These are phyloP conservation scores for Claviceps arundinis DNA, from an alignment of 2,329 filamentous ascomycete species.

Conservation along the genomic window DNA sequence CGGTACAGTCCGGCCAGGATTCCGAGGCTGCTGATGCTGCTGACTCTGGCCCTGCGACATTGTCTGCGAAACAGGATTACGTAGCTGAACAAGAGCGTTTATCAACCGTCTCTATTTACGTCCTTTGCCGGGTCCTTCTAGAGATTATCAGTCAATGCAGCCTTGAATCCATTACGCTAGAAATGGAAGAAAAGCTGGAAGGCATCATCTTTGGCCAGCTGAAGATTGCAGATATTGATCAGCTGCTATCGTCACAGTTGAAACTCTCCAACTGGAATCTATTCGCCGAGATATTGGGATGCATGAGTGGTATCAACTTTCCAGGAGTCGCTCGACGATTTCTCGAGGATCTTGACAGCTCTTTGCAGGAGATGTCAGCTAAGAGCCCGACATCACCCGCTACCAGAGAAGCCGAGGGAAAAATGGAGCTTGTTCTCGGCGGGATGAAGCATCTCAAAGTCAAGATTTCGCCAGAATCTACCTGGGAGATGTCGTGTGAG, in stretches of 20 bases:
- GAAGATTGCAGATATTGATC: slow-evolving; percentile 74
- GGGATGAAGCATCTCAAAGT: slow-evolving; percentile 86
- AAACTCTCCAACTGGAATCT: slow-evolving; percentile 93
- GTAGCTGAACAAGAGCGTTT: slow-evolving; percentile 73
- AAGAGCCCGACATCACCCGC: slow-evolving; percentile 48
- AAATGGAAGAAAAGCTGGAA: slow-evolving; percentile 90
- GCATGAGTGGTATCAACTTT: slow-evolving; percentile 92
- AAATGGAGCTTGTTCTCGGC: slow-evolving; percentile 73
- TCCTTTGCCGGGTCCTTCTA: slow-evolving; percentile 83
- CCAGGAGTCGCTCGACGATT: slow-evolving; percentile 71
- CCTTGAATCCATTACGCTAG: slow-evolving; percentile 65
- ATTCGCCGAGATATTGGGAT: slow-evolving; percentile 83
- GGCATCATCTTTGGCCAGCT: slow-evolving; percentile 95
- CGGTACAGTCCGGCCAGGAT: slow-evolving; percentile 33
- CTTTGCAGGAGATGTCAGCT: slow-evolving; percentile 59
- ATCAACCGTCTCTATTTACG: slow-evolving; percentile 89
- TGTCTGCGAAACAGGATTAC: slow-evolving; percentile 50
- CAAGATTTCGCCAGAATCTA: slow-evolving; percentile 55
- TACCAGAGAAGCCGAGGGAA: slow-evolving; percentile 60
- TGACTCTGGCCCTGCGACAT: slow-evolving; percentile 23
- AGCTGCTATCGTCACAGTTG: slow-evolving; percentile 62
- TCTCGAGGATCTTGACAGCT: slow-evolving; percentile 63
- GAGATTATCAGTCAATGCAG: slow-evolving; percentile 89
- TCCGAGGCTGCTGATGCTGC: slow-evolving; percentile 15
- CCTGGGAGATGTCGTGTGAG: slow-evolving; percentile 79